Evolutionary conservation across 176 grass and related monocot genomes (phyloP).

Genomic region (Carex kokanica): DNA sequence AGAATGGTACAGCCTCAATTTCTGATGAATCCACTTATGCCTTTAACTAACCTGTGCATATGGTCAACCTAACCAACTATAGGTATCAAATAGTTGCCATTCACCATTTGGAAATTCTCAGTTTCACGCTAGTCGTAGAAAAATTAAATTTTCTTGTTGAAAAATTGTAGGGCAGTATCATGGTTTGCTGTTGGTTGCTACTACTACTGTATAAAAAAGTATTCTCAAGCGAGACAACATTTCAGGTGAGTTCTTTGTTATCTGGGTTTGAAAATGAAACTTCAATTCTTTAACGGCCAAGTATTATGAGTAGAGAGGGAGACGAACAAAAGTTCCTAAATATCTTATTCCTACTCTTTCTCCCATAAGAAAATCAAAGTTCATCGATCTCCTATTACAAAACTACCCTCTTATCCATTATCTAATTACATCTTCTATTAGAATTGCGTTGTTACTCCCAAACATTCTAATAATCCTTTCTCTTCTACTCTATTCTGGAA

Average conservation of each 20-base stretch:
- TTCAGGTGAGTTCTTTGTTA: constrained; percentile 58
- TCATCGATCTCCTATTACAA: not conserved
- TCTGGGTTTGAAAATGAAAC: constrained; percentile 7
- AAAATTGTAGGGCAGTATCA: constrained; percentile 64
- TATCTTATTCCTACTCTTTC: not conserved
- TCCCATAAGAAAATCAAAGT: not conserved
- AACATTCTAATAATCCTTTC: not conserved
- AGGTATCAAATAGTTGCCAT: not conserved
- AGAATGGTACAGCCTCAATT: not conserved
- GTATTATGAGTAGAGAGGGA: not conserved
- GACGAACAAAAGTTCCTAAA: not conserved
- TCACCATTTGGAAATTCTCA: not conserved
- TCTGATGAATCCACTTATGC: not conserved
- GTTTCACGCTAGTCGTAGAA: not conserved
- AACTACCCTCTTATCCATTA: not conserved
- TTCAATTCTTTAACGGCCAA: not conserved
- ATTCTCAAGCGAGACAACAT: constrained; percentile 89
- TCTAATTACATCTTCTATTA: not conserved
- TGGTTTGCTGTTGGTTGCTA: constrained; percentile 99
- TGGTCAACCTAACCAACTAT: not conserved
- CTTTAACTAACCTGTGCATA: not conserved
- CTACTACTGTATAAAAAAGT: constrained; percentile 93
- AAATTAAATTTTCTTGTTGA: constrained; percentile 1
- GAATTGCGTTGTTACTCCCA: not conserved
- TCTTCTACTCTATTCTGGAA: not conserved